phyloP scores from a whole-genome alignment of 768 basidiomycete species.

The Solioccasus polychromus region DNA sequence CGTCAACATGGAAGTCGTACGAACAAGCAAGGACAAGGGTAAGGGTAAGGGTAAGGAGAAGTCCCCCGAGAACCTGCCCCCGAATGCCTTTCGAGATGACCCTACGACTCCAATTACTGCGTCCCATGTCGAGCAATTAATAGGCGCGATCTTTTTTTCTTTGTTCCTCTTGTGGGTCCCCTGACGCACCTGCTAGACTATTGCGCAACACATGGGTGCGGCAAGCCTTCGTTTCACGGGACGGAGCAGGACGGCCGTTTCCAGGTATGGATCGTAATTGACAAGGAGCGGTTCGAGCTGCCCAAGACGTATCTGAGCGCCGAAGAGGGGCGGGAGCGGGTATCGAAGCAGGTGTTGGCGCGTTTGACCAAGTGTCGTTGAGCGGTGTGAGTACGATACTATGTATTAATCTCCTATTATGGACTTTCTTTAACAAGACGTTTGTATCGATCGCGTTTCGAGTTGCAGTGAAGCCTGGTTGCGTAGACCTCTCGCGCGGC shows the following conservation, averaged over 20 bases:
- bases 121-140: constrained; percentile 17
- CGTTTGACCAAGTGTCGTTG: constrained; percentile 37
- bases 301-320: constrained; percentile 37
- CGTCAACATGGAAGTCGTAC: neutral
- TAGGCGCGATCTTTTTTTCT: constrained; percentile 4
- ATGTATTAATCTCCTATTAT: no score
- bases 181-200: constrained; percentile 16
- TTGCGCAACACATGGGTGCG: constrained; percentile 12
- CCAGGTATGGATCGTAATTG: constrained; percentile 48
- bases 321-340: constrained; percentile 40
- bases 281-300: constrained; percentile 43
- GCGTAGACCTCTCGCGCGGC: no score
- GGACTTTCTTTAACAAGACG: no score
- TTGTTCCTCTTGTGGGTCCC: neutral
- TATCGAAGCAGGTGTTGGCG: constrained; percentile 44
- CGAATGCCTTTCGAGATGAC: constrained; percentile 1
- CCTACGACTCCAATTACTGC: neutral
- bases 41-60: constrained; percentile 14
- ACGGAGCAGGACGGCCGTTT: constrained; percentile 21
- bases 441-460: no score
- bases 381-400: no score
- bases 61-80: neutral
- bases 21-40: neutral
- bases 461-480: no score
- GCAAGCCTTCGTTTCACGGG: constrained; percentile 35